Percentiles rank a stretch among this genome's conserved stretches.
Conservation (phyloP, 2,329 filamentous ascomycete genomes). For the Magnaporthiopsis rhizophila region DNA sequence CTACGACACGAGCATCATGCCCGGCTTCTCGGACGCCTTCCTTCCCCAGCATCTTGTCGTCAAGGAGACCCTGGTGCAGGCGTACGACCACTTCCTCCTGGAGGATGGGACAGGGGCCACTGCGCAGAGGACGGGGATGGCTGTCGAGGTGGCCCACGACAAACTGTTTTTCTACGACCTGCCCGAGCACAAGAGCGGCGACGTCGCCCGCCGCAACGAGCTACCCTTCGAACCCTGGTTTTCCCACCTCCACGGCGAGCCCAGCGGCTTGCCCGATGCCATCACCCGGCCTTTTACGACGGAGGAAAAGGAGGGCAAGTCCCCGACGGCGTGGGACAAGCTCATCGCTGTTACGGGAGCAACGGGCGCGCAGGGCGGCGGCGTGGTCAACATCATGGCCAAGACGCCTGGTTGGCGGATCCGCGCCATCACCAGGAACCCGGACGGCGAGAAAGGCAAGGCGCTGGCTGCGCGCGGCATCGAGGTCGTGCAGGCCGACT, state of each 20-base stretch:
- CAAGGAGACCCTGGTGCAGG: constrained; percentile 32
- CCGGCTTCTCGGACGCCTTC: constrained; percentile 17
- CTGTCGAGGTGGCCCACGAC: constrained; percentile 12
- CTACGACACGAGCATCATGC: constrained; percentile 36
- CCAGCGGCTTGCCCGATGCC: constrained; percentile 10
- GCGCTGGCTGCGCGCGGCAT: constrained; percentile 19
- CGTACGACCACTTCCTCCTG: constrained; percentile 36
- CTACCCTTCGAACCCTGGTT: constrained; percentile 12
- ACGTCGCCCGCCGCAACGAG: constrained; percentile 9
- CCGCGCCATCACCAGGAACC: constrained; percentile 24
- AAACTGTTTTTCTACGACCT: constrained; percentile 9
- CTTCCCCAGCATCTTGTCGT: constrained; percentile 1
- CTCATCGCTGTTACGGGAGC: constrained; percentile 23
- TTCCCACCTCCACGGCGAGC: constrained; percentile 12
- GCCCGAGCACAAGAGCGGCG: constrained; percentile 9
- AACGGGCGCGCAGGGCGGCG: constrained; percentile 24
- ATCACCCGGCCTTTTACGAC: constrained; percentile 3
- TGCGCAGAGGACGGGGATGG: constrained; percentile 2
- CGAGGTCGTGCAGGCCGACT: constrained; percentile 22
- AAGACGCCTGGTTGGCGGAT: constrained; percentile 19
- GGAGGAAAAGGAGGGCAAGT: neutral
- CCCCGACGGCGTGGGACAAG: constrained; percentile 8
- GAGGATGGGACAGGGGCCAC: constrained; percentile 20
- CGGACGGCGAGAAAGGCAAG: constrained; percentile 22
- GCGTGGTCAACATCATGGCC: constrained; percentile 21